phyloP scores from a whole-genome alignment of 495 filamentous ascomycete species.

The Lophiostoma macrostomum region DNA sequence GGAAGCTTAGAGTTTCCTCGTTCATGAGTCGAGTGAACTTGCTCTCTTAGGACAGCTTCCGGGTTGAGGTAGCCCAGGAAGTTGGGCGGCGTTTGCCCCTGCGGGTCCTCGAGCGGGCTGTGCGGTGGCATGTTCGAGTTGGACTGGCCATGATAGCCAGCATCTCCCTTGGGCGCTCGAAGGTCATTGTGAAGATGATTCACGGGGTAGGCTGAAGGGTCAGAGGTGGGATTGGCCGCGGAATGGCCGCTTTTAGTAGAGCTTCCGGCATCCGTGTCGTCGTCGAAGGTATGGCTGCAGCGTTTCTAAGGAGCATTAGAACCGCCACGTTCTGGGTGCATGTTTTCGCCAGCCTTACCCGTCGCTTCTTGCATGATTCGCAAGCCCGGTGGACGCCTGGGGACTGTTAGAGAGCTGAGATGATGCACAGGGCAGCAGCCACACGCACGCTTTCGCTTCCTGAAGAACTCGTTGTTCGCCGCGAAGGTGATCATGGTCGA shows the following conservation, averaged over 20 bases:
- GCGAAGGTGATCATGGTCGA: conserved; percentile 40
- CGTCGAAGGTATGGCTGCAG: conserved; percentile 37
- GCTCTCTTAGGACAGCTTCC: conserved; percentile 34
- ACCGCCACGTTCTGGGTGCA: conserved; percentile 2
- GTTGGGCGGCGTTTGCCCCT: conserved; percentile 27
- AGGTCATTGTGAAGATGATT: conserved; percentile 15
- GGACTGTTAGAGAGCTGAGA: conserved; percentile 1
- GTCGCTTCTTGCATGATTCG: conserved; percentile 37
- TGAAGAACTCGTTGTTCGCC: conserved; percentile 37
- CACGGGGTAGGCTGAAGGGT: not conserved
- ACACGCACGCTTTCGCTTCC: conserved; percentile 34
- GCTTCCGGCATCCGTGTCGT: conserved; percentile 31
- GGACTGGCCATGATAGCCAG: conserved; percentile 3
- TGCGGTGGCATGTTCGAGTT: conserved; percentile 18
- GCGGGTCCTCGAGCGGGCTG: conserved; percentile 17
- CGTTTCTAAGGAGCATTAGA: conserved; percentile 32
- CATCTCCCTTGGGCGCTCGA: conserved; percentile 1
- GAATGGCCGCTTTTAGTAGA: conserved; percentile 24
- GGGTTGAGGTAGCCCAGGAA: conserved; percentile 38
- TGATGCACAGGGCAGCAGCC: not conserved
- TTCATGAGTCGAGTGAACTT: conserved; percentile 17
- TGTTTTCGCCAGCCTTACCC: conserved; percentile 29
- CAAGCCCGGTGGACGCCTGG: conserved; percentile 34
- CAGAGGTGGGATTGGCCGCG: conserved; percentile 18
- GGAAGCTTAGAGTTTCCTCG: conserved; percentile 18